A percentile compares a stretch with the other conserved stretches of the same genome.
These are phyloP conservation scores for Blastobotrys proliferans DNA, from an alignment of 1,139 yeast genomes.

Conservation along the genomic window DNA sequence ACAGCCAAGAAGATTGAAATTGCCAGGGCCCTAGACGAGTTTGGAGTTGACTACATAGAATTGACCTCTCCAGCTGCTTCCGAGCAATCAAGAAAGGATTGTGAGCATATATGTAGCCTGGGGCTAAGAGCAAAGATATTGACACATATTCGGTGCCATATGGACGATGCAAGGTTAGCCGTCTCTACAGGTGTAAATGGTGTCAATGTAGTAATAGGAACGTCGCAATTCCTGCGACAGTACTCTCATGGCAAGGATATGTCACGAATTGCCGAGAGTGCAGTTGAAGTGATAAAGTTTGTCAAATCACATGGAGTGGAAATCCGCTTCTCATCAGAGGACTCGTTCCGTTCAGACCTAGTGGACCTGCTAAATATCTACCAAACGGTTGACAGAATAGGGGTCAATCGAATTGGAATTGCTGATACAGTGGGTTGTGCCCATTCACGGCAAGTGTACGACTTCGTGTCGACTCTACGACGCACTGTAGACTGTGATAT, in stretches of 20 bases:
- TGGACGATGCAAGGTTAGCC: slow-evolving; percentile 97
- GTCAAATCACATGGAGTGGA: slow-evolving; percentile 97
- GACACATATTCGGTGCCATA: slow-evolving; percentile 91
- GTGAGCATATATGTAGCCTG: slow-evolving; percentile 96
- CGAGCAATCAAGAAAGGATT: slow-evolving; percentile 87
- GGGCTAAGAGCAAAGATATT: slow-evolving; percentile 93
- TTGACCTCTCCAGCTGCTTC: slow-evolving; percentile 96
- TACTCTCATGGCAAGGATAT: slow-evolving; percentile 97
- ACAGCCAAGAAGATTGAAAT: slow-evolving; percentile 95
- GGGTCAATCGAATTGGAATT: slow-evolving; percentile 98
- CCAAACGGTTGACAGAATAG: slow-evolving; percentile 94
- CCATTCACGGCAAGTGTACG: slow-evolving; percentile 97
- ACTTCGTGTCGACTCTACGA: slow-evolving; percentile 87
- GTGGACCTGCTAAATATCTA: slow-evolving; percentile 93
- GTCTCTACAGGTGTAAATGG: slow-evolving; percentile 99
- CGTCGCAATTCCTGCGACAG: slow-evolving; percentile 90
- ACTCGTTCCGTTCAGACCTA: slow-evolving; percentile 93
- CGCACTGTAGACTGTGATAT: slow-evolving; percentile 94
- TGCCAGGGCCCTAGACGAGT: slow-evolving; percentile 94
- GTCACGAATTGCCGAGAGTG: slow-evolving; percentile 95
- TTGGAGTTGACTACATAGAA: slow-evolving; percentile 97
- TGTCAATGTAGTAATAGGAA: slow-evolving; percentile 97
- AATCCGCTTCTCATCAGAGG: slow-evolving; percentile 95
- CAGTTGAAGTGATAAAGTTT: slow-evolving; percentile 93
- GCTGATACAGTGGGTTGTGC: slow-evolving; percentile 99